A percentile compares a stretch with the other conserved stretches of the same genome.
Conservation (phyloP, 345 rosid genomes). For the Arabidopsis thaliana region DNA sequence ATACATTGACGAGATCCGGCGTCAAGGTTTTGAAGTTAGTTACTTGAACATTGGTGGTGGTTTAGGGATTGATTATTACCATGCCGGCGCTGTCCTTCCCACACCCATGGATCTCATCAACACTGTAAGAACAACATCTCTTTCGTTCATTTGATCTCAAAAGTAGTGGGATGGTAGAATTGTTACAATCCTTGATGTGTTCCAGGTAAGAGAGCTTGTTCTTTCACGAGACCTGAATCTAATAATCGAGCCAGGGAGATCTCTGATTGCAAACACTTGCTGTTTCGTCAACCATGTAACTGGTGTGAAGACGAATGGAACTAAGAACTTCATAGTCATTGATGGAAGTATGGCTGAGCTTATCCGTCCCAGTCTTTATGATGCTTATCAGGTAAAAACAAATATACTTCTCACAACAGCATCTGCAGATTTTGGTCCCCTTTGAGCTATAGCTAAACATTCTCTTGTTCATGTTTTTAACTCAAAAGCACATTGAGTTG, state of each 20-base stretch:
- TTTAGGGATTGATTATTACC: conserved; percentile 95
- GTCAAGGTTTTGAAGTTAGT: conserved; percentile 87
- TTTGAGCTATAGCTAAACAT: conserved; percentile 27
- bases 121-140: conserved; percentile 61
- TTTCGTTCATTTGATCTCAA: conserved; percentile 15
- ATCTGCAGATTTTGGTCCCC: conserved; percentile 3
- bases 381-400: conserved; percentile 83
- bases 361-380: conserved; percentile 97
- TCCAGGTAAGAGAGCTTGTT: conserved; percentile 88
- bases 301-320: conserved; percentile 95
- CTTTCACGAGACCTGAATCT: conserved; percentile 76
- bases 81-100: conserved; percentile 85
- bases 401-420: not conserved
- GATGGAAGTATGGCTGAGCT: conserved; percentile 99
- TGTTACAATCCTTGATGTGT: conserved; percentile 5
- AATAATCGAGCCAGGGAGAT: conserved; percentile 97
- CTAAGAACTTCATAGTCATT: conserved; percentile 87
- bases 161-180: conserved; percentile 2
- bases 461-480: conserved; percentile 32
- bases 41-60: conserved; percentile 98
- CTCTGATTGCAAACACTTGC: conserved; percentile 94
- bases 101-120: conserved; percentile 91
- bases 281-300: conserved; percentile 90
- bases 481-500: conserved; percentile 87
- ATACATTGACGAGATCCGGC: conserved; percentile 83